Base-by-base conservation (phyloP, 139 green algal genomes). In the Limnomonas spitsbergensis region DNA sequence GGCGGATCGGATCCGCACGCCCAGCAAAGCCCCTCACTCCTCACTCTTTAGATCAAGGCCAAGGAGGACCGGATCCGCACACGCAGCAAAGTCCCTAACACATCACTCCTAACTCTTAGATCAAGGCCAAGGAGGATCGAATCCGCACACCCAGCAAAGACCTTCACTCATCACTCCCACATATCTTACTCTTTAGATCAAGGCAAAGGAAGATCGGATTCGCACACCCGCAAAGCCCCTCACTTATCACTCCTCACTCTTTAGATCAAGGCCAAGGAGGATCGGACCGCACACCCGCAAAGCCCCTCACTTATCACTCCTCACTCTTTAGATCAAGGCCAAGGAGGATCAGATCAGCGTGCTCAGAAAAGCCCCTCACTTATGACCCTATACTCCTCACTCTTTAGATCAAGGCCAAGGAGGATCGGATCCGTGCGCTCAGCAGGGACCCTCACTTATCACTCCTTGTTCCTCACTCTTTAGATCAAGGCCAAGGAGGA, bases 11-110 rank as follows among this genome's bases (percentile, higher is more conserved):
- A 53, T 83, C 40, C 56, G n/a, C n/a, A 80, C 80, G 3, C 76
- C 97, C 77, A 86, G 86, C 0, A 39, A 76, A 3, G 84, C 93
- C 47, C 92, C 92, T n/a, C n/a, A n/a, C n/a, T n/a, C 14, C 20
- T 14, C 47, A 29, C 14, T 61, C 47, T 61, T 61, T 61, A 74
- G 68, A 32, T 74, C 3, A 69, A 70, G 73, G 73, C 73, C 26
- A 42, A 42, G 4, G 73, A 83, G 61, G 37, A 47, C 9, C 32
- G 53, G 35, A 53, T 83, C 40, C 56, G 53, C 14, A 80, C 80
- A 4, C 76, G 97, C 77, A 86, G 86, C 0, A 39, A 76, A 3
- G 84, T 93, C 47, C 92, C 92, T 2, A 81, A 93, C 66, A 91
- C n/a, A n/a, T n/a, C n/a, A n/a, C n/a, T n/a, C n/a, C n/a, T n/a